Evolutionary conservation across 345 rosid species (phyloP), one percentile per base, ranked within the genome.

Genomic region (Camelina hispida): DNA sequence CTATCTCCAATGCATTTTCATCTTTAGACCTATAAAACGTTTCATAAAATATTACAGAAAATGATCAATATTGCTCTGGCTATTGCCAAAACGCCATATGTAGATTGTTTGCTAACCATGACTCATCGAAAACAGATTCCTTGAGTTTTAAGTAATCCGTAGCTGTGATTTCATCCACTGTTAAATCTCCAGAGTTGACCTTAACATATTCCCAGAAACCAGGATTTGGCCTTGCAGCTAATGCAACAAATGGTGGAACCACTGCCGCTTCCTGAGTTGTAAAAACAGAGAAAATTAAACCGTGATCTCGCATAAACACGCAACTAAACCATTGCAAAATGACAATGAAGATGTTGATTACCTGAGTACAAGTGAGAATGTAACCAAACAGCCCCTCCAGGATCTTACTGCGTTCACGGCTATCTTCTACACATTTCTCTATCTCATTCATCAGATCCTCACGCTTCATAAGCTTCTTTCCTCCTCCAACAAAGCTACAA

Each of bases 171-270:
- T 78, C 90, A 14, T 87, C 95, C 0, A 88, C 97, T 0, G 81
- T 58, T 50, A 95, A 75, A 59, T 87, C 85, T 20, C 80, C 84
- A 46, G 89, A 75, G 40, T 87, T 82, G 55, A 95, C 99, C 68
- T 85, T 90, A 47, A 95, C 93, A 63, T 80, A 89, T 72, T 92
- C 99, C 96, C 97, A 95, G 75, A 79, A 84, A 10, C 98, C 99
- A 4, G 98, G 98, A 62, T 79, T 89, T 4, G 89, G 97, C 75
- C 99, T 82, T 14, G 79, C 94, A 0, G 99, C 97, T 52, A 95
- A 66, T 8, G 93, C 97, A 46, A 92, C 88, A 63, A 69, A 75
- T 4, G 99, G 98, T 46, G 98, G 97, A 66, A 87, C 82, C 69
- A 92, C 91, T 20, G 83, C 88, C 2, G 98, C 99, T 68, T 95